Percentiles rank a stretch among this genome's conserved stretches.
Conservation (phyloP, 345 rosid genomes). For the Pugionium dolabratum region DNA sequence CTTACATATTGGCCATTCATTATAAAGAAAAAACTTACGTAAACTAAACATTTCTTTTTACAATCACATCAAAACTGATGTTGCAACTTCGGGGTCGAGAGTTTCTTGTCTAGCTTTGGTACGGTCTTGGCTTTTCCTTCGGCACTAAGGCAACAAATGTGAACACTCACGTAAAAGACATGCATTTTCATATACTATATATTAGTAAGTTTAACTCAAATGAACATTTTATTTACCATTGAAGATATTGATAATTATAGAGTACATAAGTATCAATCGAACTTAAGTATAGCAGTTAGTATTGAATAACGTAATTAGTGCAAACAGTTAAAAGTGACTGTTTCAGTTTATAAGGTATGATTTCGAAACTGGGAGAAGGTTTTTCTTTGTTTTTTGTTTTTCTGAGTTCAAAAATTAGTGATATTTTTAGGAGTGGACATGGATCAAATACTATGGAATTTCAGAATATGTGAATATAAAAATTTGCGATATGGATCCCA, state of each 20-base stretch:
- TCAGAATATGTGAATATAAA: too few relatives aligned
- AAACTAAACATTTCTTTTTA: constrained; percentile 21
- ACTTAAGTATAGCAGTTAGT: neutral
- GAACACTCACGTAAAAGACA: neutral
- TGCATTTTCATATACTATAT: neutral
- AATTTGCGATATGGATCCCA: too few relatives aligned
- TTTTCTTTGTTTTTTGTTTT: too few relatives aligned
- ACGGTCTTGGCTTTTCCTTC: constrained; percentile 36
- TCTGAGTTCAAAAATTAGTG: too few relatives aligned
- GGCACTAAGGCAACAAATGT: constrained; percentile 33
- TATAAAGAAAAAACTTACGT: constrained; percentile 19
- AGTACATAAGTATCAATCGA: neutral
- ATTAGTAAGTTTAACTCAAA: neutral
- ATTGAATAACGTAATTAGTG: neutral
- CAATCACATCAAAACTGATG: constrained; percentile 41
- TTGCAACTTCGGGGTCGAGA: constrained; percentile 33
- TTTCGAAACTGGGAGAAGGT: neutral
- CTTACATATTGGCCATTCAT: constrained; percentile 26
- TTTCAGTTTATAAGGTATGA: constrained; percentile 1
- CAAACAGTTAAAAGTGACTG: neutral
- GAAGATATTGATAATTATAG: neutral
- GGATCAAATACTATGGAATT: too few relatives aligned
- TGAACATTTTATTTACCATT: constrained; percentile 4
- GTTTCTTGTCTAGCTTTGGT: constrained; percentile 37
- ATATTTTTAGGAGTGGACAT: too few relatives aligned